Evolutionary conservation across 2,329 filamentous ascomycete genomes (phyloP).

Genomic region (Xylaria arbuscula): DNA sequence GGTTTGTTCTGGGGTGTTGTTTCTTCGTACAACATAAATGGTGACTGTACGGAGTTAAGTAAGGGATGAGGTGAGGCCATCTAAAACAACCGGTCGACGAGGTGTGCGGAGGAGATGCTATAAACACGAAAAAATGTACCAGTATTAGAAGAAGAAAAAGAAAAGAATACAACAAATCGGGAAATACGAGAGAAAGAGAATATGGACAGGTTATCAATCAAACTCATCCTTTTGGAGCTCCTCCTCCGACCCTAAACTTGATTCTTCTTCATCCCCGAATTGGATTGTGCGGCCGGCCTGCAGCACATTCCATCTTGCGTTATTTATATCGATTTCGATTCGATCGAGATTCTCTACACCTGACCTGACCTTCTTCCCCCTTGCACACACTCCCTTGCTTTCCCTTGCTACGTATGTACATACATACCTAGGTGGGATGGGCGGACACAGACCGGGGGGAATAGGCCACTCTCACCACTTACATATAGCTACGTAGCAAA

Average conservation of each 20-base stretch:
- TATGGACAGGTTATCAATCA: no score
- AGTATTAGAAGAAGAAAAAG: not conserved
- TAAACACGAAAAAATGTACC: not conserved
- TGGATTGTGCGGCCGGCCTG: not conserved
- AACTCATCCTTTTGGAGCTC: not conserved
- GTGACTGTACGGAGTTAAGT: not conserved
- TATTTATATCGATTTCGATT: slow-evolving; percentile 5
- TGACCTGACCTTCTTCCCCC: not conserved
- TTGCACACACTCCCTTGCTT: not conserved
- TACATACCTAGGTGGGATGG: slow-evolving; percentile 7
- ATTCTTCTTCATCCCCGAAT: not conserved
- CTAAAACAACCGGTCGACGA: not conserved
- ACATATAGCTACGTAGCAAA: slow-evolving; percentile 14
- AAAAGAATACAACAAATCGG: not conserved
- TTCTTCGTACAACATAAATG: slow-evolving; percentile 2
- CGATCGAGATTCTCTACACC: not conserved
- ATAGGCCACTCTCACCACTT: slow-evolving; percentile 9
- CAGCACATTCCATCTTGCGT: slow-evolving; percentile 5
- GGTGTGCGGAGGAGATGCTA: not conserved
- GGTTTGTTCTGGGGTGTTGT: not conserved
- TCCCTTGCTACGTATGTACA: no score
- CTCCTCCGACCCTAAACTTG: not conserved
- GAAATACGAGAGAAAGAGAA: no score
- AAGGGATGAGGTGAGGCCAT: slow-evolving; percentile 5
- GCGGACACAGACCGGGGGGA: slow-evolving; percentile 8